Base-by-base conservation (phyloP, 1,284 basidiomycete species). In the Austroboletus sp. region DNA sequence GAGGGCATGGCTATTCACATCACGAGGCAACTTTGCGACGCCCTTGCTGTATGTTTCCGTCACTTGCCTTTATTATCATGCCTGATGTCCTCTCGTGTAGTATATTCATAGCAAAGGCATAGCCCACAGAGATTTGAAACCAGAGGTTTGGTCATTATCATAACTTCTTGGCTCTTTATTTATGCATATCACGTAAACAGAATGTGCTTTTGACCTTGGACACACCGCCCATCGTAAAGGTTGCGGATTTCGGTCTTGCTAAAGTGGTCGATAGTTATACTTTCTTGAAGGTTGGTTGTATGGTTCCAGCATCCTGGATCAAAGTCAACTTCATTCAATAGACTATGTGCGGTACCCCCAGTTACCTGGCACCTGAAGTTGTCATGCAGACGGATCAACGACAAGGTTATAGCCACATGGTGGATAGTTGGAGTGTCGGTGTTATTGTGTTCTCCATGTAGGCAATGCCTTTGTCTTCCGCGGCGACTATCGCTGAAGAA, bases 381-480 rank as follows among this genome's bases (percentile, higher is more conserved):
- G 85, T 95, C n/a, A 74, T 77, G 58, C 84, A 87, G 55, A 63
- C 72, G 4, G 69, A 74, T 35, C 62, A 74, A 27, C 56, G n/a
- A 70, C 77, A 21, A 37, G 89, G 90, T 2, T 96, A 96, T 60
- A 76, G 84, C 57, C 78, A 83, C 48, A 70, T 84, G 13, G 93
- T 95, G 40, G 92, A 97, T 61, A 90, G 87, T 53, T 97, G 90
- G 90, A 92, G 89, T 40, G 78, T 91, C 16, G 92, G 93, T 6
- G 89, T 94, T 13, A 94, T 96, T 44, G 78, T 95, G 1, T 96
- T 82, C 56, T 82, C 84, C 35, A 90, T 90, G 87, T 89, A 58
- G 49, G 79, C 63, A 8, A 25, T 6, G 13, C 26, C 25, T 16
- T 17, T 35, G 6, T 15, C 6, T n/a, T 12, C 4, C 30, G n/a